Conservation (phyloP, 2,329 filamentous ascomycete species). For the Cryphonectria japonica region DNA sequence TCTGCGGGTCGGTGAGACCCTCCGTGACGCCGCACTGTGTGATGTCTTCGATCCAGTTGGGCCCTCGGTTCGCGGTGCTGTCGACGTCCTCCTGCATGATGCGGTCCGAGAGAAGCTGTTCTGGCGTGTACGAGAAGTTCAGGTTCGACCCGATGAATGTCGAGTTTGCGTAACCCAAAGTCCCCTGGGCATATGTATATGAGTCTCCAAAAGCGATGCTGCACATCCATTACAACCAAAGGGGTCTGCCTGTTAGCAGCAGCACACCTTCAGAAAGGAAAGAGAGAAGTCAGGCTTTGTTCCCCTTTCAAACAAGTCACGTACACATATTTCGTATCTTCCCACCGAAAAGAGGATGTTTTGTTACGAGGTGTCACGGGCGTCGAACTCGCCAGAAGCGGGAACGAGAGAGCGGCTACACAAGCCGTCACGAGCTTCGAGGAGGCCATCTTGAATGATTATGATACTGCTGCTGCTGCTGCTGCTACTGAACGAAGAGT, state of each 20-base stretch:
- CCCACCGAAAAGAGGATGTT: conserved; percentile 4
- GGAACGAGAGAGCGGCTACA: conserved; percentile 6
- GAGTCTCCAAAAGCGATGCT: conserved; percentile 55
- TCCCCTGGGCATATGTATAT: conserved; percentile 58
- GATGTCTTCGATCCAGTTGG: conserved; percentile 59
- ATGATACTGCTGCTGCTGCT: neutral
- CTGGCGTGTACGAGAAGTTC: conserved; percentile 49
- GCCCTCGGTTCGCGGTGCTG: conserved; percentile 54
- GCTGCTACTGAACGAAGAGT: neutral
- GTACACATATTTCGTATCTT: conserved; percentile 20
- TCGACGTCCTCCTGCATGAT: conserved; percentile 56
- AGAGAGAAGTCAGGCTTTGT: neutral
- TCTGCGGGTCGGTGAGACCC: conserved; percentile 46
- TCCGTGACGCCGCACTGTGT: conserved; percentile 53
- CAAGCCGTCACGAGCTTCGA: conserved; percentile 9
- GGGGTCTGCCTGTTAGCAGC: neutral
- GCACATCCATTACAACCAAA: neutral
- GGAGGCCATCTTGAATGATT: neutral
- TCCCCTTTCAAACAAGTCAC: neutral
- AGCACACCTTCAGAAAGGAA: neutral
- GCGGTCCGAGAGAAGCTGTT: conserved; percentile 48
- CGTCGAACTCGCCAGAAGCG: neutral
- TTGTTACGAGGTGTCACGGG: neutral
- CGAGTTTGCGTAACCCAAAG: conserved; percentile 52
- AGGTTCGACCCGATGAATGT: conserved; percentile 59